Conservation (phyloP, 1,284 basidiomycete genomes). For the Apiotrichum siamense region DNA sequence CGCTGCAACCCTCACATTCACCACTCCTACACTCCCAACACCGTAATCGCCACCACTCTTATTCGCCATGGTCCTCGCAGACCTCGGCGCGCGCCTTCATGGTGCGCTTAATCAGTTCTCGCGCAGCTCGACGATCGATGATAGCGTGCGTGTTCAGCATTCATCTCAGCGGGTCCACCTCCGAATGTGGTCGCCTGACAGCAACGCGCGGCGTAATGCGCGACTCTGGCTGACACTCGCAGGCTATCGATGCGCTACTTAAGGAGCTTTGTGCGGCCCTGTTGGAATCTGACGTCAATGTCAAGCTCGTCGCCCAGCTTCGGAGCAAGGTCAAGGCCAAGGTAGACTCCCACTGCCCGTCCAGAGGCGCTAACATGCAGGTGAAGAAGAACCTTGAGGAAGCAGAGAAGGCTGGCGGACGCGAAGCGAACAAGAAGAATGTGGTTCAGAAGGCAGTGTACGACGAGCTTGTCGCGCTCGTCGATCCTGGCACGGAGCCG, state of each 20-base stretch:
- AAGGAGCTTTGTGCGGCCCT: conserved; percentile 93
- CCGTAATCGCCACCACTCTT: background rate
- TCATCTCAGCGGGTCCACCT: background rate
- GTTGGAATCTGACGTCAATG: conserved; percentile 96
- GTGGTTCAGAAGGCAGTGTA: conserved; percentile 91
- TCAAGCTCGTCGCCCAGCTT: conserved; percentile 84
- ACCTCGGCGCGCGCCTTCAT: conserved; percentile 90
- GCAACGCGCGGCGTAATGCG: too few species aligned
- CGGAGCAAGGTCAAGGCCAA: conserved; percentile 85
- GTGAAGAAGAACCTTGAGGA: conserved; percentile 53
- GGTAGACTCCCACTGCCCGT: conserved; percentile 50
- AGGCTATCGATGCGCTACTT: conserved; percentile 88
- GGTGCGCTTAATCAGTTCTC: conserved; percentile 86
- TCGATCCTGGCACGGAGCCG: conserved; percentile 89
- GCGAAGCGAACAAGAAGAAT: conserved; percentile 75
- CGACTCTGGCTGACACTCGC: conserved; percentile 3
- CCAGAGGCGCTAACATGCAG: conserved; percentile 12
- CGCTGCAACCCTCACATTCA: too few species aligned
- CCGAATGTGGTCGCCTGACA: too few species aligned
- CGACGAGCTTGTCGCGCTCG: conserved; percentile 89
- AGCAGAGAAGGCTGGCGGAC: conserved; percentile 65
- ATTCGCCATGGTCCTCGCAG: conserved; percentile 82
- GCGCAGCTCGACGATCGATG: conserved; percentile 76
- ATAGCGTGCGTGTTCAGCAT: conserved; percentile 57
- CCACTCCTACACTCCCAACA: background rate